Evolutionary conservation across 805 yeast genomes (phyloP).

Genomic region (Metschnikowia aberdeeniae): DNA sequence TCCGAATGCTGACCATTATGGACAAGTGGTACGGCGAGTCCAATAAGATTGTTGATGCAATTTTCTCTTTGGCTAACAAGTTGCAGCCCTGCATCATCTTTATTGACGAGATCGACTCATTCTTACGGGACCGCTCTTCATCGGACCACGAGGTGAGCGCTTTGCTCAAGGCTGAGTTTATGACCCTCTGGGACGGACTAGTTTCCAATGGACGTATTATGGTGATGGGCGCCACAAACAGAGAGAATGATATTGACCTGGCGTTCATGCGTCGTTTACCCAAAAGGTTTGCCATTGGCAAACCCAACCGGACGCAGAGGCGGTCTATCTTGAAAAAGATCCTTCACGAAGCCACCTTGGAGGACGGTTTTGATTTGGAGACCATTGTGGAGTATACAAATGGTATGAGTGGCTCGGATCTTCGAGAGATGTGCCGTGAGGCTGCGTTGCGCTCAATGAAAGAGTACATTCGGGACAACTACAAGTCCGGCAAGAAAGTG

Average conservation of each 20-base stretch:
- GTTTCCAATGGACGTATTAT: slow-evolving; percentile 71
- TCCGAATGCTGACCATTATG: slow-evolving; percentile 90
- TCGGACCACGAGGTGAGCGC: slow-evolving; percentile 95
- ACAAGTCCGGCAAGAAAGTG: slow-evolving; percentile 29
- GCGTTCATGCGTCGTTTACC: slow-evolving; percentile 94
- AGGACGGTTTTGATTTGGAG: slow-evolving; percentile 55
- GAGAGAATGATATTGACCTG: slow-evolving; percentile 85
- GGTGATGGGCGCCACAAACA: slow-evolving; percentile 91
- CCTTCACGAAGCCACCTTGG: slow-evolving; percentile 61
- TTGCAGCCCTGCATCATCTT: slow-evolving; percentile 92
- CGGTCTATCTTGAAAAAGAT: slow-evolving; percentile 64
- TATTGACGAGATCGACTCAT: slow-evolving; percentile 95
- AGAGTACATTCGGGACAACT: slow-evolving; percentile 69
- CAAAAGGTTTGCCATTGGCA: slow-evolving; percentile 72
- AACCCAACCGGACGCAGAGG: slow-evolving; percentile 70
- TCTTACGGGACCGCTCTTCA: slow-evolving; percentile 77
- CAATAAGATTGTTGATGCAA: slow-evolving; percentile 88
- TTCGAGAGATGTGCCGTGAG: slow-evolving; percentile 86
- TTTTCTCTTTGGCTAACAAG: slow-evolving; percentile 84
- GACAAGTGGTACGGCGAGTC: slow-evolving; percentile 98
- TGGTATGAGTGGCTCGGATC: slow-evolving; percentile 83
- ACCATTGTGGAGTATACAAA: slow-evolving; percentile 58
- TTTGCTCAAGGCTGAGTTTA: slow-evolving; percentile 90
- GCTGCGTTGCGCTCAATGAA: slow-evolving; percentile 89
- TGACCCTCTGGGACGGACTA: slow-evolving; percentile 97